Percentiles rank a stretch among this genome's conserved stretches.
Evolutionary conservation across 129 eudicot genomes (phyloP).

Genomic region (Escallonia rubra): DNA sequence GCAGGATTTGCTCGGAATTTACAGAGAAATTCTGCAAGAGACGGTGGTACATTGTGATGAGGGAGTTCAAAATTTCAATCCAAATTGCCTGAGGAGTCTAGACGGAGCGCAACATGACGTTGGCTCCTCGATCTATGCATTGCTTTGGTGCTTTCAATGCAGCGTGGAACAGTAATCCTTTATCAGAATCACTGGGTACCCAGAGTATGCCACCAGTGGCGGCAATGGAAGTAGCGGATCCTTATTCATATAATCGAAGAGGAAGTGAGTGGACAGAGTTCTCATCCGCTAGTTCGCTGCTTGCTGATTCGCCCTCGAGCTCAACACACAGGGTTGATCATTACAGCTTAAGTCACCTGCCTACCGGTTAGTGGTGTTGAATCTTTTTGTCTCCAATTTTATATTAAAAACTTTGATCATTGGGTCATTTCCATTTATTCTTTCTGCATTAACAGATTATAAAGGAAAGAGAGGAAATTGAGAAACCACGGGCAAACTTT

Average conservation of each 20-base stretch:
- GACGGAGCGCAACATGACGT: constrained; percentile 2
- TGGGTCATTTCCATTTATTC: background rate
- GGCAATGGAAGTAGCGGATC: constrained; percentile 17
- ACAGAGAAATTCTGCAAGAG: constrained; percentile 36
- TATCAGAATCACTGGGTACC: constrained; percentile 28
- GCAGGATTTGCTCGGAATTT: constrained; percentile 55
- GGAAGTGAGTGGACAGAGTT: constrained; percentile 13
- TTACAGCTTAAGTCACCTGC: constrained; percentile 20
- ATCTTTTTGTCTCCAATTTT: background rate
- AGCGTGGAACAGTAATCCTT: constrained; percentile 30
- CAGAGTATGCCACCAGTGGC: background rate
- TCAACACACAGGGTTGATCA: constrained; percentile 13
- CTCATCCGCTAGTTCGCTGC: constrained; percentile 13
- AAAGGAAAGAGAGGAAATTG: too few species aligned
- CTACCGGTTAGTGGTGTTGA: constrained; percentile 23
- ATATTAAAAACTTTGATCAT: too few species aligned
- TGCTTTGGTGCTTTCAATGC: constrained; percentile 21
- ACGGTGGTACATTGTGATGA: background rate
- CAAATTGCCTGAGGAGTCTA: too few species aligned
- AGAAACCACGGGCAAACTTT: too few species aligned
- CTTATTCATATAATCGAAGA: constrained; percentile 5
- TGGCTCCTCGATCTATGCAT: constrained; percentile 11
- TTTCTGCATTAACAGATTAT: too few species aligned
- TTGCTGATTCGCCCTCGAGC: constrained; percentile 11
- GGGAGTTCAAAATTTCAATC: background rate